Evolutionary conservation across 2,329 filamentous ascomycete species (phyloP), one percentile per base, ranked within the genome.

Genomic region (Trichoderma brevicompactum): DNA sequence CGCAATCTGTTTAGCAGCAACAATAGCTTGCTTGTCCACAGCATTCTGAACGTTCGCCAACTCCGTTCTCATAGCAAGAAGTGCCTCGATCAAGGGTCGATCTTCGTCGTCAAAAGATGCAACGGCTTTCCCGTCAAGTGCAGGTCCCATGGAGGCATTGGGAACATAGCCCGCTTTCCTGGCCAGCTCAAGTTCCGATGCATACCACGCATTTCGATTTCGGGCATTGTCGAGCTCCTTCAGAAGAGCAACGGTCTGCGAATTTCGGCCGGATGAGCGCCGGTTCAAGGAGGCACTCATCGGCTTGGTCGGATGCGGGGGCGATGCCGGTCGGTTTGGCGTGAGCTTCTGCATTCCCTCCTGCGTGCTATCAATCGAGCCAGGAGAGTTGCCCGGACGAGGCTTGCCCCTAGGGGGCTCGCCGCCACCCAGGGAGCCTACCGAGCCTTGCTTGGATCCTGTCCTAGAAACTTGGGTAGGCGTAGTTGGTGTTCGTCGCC

Each of bases 191-290:
- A 99, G 82, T 78, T 99, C 95, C 0, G 94, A 97, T 7, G 93
- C 92, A 77, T 96, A 97, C 95, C 95, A 99, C 0, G 94, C 94
- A 78, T 97, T 98, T 59, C 91, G 87, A 73, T 90, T 95, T 72
- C 92, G 92, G 3, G 89, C 85, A 8, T 88, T 84, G 74, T 99
- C 94, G 2, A 99, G 83, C 74, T 99, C 95, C 74, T 95, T 94
- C 13, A 92, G 82, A 12, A 97, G 77, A 0, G 91, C 88, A 68
- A 92, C 90, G 1, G 90, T 89, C 70, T 90, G 87, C 7, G 86
- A 82, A 73, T 88, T 85, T 75, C 85, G 76, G 69, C 85, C 79
- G 66, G 90, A 84, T 67, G 89, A 80, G 75, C 87, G 79, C 73
- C 89, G 77, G 71, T 81, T 77, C 71, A 91, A 71, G 68, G 87